phyloP scores from a whole-genome alignment of 2,329 filamentous ascomycete species.

The Fusarium sp. region DNA sequence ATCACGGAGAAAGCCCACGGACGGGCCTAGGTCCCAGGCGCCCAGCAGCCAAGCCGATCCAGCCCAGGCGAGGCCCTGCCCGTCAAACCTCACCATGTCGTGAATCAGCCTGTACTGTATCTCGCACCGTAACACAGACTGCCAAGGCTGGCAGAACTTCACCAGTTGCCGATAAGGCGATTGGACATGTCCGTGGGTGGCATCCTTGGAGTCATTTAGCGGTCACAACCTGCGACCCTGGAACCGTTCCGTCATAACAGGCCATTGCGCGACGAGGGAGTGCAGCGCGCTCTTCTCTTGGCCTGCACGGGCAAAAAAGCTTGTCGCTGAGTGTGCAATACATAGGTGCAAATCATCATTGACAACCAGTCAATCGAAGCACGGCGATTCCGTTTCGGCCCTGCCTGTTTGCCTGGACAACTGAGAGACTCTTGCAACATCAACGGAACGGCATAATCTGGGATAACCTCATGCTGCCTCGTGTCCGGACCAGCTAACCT shows the following conservation, averaged over 20 bases:
- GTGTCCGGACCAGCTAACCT: conserved; percentile 16
- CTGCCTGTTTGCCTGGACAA: conserved; percentile 19
- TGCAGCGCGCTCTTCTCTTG: background rate
- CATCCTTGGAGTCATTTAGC: conserved; percentile 29
- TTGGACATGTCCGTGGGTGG: conserved; percentile 29
- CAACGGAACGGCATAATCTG: conserved; percentile 19
- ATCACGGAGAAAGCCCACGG: conserved; percentile 29
- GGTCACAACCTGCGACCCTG: conserved; percentile 27
- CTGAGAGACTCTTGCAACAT: conserved; percentile 5
- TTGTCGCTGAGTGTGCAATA: conserved; percentile 13
- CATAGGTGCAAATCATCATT: conserved; percentile 24
- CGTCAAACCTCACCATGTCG: conserved; percentile 28
- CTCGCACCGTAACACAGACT: conserved; percentile 25
- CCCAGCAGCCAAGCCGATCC: conserved; percentile 38
- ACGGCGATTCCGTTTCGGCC: conserved; percentile 32
- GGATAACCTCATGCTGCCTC: conserved; percentile 34
- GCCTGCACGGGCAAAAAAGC: conserved; percentile 18
- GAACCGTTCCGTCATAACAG: conserved; percentile 41
- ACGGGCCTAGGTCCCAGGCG: conserved; percentile 4
- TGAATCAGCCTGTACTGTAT: conserved; percentile 35
- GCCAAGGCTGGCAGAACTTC: conserved; percentile 42
- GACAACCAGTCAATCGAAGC: conserved; percentile 31
- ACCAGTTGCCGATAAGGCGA: conserved; percentile 47
- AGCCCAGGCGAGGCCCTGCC: conserved; percentile 41
- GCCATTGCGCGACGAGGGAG: conserved; percentile 29